These are phyloP conservation scores for Pseudevernia furfuracea DNA, from an alignment of 495 filamentous ascomycete genomes.

Conservation along the genomic window DNA sequence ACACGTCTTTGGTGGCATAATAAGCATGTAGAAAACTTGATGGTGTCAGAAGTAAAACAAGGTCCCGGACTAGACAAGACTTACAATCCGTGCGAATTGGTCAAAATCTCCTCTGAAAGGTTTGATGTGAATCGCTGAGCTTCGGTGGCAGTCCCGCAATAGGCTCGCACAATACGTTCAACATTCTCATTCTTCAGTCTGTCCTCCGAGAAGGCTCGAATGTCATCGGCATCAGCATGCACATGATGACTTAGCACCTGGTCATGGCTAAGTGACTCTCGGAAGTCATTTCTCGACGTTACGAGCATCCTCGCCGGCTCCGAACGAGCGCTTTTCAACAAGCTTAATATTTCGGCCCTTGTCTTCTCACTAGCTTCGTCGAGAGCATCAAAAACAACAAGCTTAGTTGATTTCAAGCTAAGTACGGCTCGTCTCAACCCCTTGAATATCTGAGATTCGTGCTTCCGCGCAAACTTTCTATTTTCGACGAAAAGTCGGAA, in stretches of 20 bases:
- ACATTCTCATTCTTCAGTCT: background rate
- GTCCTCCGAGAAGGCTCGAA: background rate
- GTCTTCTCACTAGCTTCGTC: slow-evolving; percentile 1
- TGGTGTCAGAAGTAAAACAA: background rate
- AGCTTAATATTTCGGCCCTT: too few relatives aligned
- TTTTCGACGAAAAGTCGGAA: background rate
- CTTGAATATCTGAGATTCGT: background rate
- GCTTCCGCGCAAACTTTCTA: background rate
- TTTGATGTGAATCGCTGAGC: background rate
- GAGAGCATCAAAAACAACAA: background rate
- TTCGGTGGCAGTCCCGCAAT: background rate
- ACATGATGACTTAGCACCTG: background rate
- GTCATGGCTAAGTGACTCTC: background rate
- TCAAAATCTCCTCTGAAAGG: background rate
- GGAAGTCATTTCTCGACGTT: background rate
- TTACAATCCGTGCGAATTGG: slow-evolving; percentile 1
- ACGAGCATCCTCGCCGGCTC: background rate
- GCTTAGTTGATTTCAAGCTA: background rate
- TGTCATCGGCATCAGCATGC: background rate
- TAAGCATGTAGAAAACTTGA: background rate
- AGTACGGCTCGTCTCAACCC: background rate
- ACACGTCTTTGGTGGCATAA: background rate
- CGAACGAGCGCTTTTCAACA: too few relatives aligned
- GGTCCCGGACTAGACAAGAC: background rate
- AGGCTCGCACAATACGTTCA: background rate